A percentile compares a stretch with the other conserved stretches of the same genome.
These are phyloP conservation scores for Casuarina cunninghamiana DNA, from an alignment of 306 rosid species.

Conservation along the genomic window DNA sequence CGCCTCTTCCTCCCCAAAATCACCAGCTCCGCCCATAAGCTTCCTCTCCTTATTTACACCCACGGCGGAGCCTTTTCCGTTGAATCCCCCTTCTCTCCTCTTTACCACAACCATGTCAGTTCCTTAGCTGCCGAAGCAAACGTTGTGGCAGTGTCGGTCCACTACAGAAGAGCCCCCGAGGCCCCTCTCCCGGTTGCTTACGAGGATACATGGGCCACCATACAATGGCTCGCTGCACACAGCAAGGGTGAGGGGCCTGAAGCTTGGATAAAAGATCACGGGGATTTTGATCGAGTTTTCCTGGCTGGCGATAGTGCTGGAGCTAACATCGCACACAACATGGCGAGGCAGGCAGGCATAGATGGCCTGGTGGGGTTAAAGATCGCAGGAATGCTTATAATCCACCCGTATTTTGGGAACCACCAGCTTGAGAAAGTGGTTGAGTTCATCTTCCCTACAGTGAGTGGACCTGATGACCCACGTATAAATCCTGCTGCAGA, in stretches of 20 bases:
- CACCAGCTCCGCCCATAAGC: constrained; percentile 20
- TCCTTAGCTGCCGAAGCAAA: constrained; percentile 35
- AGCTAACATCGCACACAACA: constrained; percentile 41
- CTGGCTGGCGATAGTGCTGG: constrained; percentile 77
- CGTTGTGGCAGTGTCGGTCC: constrained; percentile 42
- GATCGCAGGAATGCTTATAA: constrained; percentile 42
- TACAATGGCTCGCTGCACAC: constrained; percentile 48
- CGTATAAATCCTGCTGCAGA: constrained; percentile 36
- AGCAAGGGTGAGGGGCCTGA: constrained; percentile 22
- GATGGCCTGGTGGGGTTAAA: constrained; percentile 18
- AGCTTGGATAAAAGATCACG: constrained; percentile 50
- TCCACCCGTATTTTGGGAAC: constrained; percentile 55
- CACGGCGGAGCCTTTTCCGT: constrained; percentile 69
- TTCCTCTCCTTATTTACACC: constrained; percentile 61
- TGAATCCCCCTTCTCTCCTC: constrained; percentile 37
- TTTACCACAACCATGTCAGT: constrained; percentile 45
- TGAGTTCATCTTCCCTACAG: constrained; percentile 22
- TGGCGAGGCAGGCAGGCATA: constrained; percentile 21
- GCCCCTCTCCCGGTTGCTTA: constrained; percentile 51
- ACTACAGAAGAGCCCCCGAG: constrained; percentile 64
- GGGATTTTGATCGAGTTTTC: constrained; percentile 32
- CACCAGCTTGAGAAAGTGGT: constrained; percentile 22
- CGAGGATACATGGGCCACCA: constrained; percentile 54
- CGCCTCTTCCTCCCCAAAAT: constrained; percentile 57
- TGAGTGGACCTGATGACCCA: constrained; percentile 33